Evolutionary conservation across 179 eudicot genomes (phyloP), one percentile per base, ranked within the genome.

Genomic region (Drosera spatulata): DNA sequence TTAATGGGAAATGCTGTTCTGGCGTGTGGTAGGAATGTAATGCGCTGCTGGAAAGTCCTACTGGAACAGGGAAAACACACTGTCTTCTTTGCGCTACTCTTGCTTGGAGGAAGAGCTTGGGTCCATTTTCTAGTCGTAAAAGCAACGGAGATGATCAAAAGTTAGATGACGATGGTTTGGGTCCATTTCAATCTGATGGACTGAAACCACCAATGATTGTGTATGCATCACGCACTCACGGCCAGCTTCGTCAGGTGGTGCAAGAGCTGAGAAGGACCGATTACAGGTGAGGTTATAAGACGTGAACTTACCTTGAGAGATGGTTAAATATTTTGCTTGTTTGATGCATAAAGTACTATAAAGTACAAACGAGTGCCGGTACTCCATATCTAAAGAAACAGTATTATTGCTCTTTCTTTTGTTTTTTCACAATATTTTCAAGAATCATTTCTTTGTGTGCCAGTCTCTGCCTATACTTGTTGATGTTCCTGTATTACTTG

Each of bases 21-120:
- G 45, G 45, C 8, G 45, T 4, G 53, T 75, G 71, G 45, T 81
- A 93, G 99, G 85, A 62, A 73, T 75, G 71, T 63, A 89, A 93
- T 72, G 96, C 96, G n/a, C 61, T 93, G 55, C 66, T 93, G 81
- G 99, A 93, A 79, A 93, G 99, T 68, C 99, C 99, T 10, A 93
- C 99, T 49, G 99, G 99, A 62, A 93, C 99, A 5, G 99, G 99
- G 22, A 93, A 93, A 63, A 93, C 99, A n/a, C 69, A 89, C 80
- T 93, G 96, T 72, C 95, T 93, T 70, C 83, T 93, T 54, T 93
- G 99, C 71, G 95, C 99, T 70, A 89, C 96, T 56, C 75, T 93
- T 75, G 99, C 93, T 49, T 93, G 93, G 82, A 81, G 96, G 79
- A 85, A 73, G 79, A 89, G 85, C 71, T 75, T 93, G 79, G 99